These are phyloP conservation scores for Saturnispora besseyi DNA, from an alignment of 805 yeast genomes.

Conservation along the genomic window DNA sequence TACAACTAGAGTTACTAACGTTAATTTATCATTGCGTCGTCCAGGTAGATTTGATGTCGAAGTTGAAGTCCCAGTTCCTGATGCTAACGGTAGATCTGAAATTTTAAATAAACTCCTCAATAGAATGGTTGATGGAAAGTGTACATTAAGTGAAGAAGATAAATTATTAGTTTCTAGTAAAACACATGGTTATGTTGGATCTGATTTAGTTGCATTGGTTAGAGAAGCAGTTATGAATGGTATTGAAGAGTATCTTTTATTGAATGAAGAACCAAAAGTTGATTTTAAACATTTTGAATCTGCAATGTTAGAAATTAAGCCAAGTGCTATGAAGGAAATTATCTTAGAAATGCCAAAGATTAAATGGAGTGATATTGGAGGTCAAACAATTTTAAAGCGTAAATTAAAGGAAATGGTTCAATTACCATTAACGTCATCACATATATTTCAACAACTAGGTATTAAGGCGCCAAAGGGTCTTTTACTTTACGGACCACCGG, in stretches of 20 bases:
- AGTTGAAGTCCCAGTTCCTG: slow-evolving; percentile 91
- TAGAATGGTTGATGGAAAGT: slow-evolving; percentile 40
- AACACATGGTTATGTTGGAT: slow-evolving; percentile 97
- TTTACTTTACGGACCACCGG: slow-evolving; percentile 93
- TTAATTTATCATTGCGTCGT: slow-evolving; percentile 83
- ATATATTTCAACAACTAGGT: slow-evolving; percentile 67
- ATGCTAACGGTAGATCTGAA: slow-evolving; percentile 65
- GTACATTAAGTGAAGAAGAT: slow-evolving; percentile 41
- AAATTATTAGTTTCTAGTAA: slow-evolving; percentile 57
- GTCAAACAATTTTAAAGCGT: slow-evolving; percentile 75
- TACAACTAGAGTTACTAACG: slow-evolving; percentile 83
- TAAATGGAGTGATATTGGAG: slow-evolving; percentile 91
- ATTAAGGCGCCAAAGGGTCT: slow-evolving; percentile 90
- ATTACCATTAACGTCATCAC: slow-evolving; percentile 77
- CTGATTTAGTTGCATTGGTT: slow-evolving; percentile 80
- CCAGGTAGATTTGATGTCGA: slow-evolving; percentile 94
- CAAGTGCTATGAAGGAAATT: slow-evolving; percentile 96
- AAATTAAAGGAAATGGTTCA: slow-evolving; percentile 86
- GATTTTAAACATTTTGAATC: slow-evolving; percentile 49
- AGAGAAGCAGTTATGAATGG: slow-evolving; percentile 85
- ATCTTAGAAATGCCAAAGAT: slow-evolving; percentile 92
- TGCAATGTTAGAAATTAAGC: slow-evolving; percentile 75
- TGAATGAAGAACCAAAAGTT: slow-evolving; percentile 35
- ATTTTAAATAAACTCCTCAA: slow-evolving; percentile 57
- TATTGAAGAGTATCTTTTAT: slow-evolving; percentile 50